Evolutionary conservation across 257 asterid species (phyloP).

Genomic region (Eucommia ulmoides): DNA sequence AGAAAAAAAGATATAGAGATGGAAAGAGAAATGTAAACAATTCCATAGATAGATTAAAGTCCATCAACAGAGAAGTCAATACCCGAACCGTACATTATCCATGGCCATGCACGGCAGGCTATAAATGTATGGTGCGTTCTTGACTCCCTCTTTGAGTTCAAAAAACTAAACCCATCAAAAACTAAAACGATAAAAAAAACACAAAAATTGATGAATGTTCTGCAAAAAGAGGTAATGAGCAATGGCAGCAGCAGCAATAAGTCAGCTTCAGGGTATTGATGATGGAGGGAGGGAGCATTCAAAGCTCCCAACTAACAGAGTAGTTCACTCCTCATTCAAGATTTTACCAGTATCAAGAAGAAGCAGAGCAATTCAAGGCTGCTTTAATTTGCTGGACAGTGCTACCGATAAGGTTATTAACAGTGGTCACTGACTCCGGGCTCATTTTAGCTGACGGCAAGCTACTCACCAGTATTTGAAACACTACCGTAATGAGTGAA

Average conservation of each 20-base stretch:
- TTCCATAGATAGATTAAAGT: slow-evolving; percentile 6
- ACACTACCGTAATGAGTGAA: slow-evolving; percentile 64
- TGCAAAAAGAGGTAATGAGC: not conserved
- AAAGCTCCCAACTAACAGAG: slow-evolving; percentile 46
- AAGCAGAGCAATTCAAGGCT: slow-evolving; percentile 56
- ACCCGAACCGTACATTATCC: slow-evolving; percentile 86
- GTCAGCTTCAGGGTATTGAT: slow-evolving; percentile 42
- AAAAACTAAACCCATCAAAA: not conserved
- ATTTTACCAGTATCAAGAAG: slow-evolving; percentile 7
- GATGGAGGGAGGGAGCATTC: slow-evolving; percentile 43
- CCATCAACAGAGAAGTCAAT: slow-evolving; percentile 67
- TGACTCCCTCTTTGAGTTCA: slow-evolving; percentile 32
- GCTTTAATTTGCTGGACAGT: slow-evolving; percentile 86
- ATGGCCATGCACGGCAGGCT: slow-evolving; percentile 21
- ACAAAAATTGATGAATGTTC: not conserved
- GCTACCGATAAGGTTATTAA: slow-evolving; percentile 58
- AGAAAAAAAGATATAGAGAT: too few species aligned
- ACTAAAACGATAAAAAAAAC: not conserved
- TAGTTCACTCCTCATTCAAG: slow-evolving; percentile 19
- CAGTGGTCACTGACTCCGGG: slow-evolving; percentile 78
- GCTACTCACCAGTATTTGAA: slow-evolving; percentile 77
- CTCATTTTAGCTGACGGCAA: slow-evolving; percentile 66
- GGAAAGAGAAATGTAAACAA: too few species aligned
- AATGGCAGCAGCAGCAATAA: slow-evolving; percentile 22
- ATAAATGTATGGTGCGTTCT: slow-evolving; percentile 46